These are phyloP conservation scores for Saccharomycopsis guyanensis DNA, from an alignment of 805 yeast species.

Conservation along the genomic window DNA sequence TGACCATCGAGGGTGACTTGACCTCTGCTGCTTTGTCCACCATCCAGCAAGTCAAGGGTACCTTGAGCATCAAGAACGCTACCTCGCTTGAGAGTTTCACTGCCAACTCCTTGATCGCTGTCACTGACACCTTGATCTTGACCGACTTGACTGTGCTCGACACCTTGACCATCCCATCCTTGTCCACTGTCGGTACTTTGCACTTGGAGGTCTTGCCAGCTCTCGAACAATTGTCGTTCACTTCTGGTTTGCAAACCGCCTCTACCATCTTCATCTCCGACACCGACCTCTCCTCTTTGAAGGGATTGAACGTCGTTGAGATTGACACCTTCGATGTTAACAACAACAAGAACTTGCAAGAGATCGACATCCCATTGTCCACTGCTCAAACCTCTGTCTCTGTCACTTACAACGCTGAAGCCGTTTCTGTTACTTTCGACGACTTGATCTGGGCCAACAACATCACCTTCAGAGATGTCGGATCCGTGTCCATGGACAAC, in stretches of 20 bases:
- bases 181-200: conserved; percentile 76
- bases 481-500: conserved; percentile 61
- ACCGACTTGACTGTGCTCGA: conserved; percentile 56
- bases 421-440: conserved; percentile 62
- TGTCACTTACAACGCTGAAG: conserved; percentile 79
- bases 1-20: conserved; percentile 50
- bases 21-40: conserved; percentile 58
- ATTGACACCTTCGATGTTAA: conserved; percentile 63
- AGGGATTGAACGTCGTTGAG: conserved; percentile 42
- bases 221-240: conserved; percentile 60
- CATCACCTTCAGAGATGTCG: conserved; percentile 75
- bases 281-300: conserved; percentile 60
- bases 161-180: conserved; percentile 65
- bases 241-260: conserved; percentile 65
- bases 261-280: conserved; percentile 63
- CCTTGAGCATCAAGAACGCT: conserved; percentile 59
- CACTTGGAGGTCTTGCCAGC: conserved; percentile 82
- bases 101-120: conserved; percentile 72
- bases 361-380: conserved; percentile 65
- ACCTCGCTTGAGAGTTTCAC: conserved; percentile 52
- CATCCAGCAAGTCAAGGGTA: conserved; percentile 72
- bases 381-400: conserved; percentile 68
- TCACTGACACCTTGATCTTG: conserved; percentile 64
- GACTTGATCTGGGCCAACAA: conserved; percentile 78
- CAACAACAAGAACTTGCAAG: conserved; percentile 77